A percentile compares a stretch with the other conserved stretches of the same genome.
phyloP scores from a whole-genome alignment of 1,284 basidiomycete species.

The Trichosporon sp. region DNA sequence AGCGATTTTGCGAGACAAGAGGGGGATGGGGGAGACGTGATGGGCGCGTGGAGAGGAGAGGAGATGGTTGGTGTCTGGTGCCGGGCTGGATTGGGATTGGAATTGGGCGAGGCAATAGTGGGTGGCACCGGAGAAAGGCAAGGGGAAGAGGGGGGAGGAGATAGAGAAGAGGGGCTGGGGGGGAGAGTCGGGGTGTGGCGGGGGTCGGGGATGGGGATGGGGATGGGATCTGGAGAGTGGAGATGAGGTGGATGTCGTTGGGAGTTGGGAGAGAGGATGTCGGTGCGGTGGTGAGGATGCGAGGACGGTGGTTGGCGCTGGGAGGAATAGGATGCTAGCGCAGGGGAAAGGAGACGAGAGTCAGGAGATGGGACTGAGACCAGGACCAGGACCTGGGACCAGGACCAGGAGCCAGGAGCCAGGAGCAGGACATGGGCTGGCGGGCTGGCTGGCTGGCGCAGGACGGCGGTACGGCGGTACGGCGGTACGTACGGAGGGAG shows the following conservation, averaged over 20 bases:
- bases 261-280: neutral
- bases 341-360: neutral
- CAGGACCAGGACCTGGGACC: neutral
- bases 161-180: neutral
- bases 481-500: no score
- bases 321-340: neutral
- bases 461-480: neutral
- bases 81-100: neutral
- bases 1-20: neutral
- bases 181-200: neutral
- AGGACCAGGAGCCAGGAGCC: neutral
- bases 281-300: neutral
- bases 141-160: neutral
- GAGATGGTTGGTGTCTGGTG: neutral
- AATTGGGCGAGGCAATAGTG: neutral
- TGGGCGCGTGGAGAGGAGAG: slow-evolving; percentile 1
- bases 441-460: neutral
- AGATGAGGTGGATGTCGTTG: neutral
- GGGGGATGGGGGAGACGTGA: neutral
- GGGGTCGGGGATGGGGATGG: neutral
- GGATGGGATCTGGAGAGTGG: neutral
- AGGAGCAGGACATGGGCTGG: neutral
- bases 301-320: neutral
- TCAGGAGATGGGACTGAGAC: neutral
- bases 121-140: neutral